Evolutionary conservation across 352 stramenopile species (phyloP).

Genomic region (Phytophthora megakarya): DNA sequence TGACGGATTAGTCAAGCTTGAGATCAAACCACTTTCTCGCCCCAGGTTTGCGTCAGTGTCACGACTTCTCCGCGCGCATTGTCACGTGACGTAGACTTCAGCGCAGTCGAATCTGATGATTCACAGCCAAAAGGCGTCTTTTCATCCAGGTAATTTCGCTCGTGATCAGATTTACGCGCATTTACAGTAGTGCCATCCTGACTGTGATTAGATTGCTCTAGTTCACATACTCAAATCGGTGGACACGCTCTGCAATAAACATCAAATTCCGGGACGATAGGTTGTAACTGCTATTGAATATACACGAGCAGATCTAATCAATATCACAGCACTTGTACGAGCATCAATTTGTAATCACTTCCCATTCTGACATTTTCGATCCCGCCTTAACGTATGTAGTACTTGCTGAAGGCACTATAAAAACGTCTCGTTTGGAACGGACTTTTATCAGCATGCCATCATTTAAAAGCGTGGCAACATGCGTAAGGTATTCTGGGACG

Average conservation of each 20-base stretch:
- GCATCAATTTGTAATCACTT: neutral
- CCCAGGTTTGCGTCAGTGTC: no score
- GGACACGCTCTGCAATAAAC: slow-evolving; percentile 4
- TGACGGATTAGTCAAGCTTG: no score
- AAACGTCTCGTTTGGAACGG: neutral
- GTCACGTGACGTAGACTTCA: no score
- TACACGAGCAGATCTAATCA: neutral
- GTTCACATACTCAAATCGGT: slow-evolving; percentile 8
- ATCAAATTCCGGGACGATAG: neutral
- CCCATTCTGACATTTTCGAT: neutral
- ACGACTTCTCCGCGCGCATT: no score
- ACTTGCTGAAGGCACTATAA: neutral
- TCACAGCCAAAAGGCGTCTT: no score
- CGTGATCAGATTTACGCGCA: no score
- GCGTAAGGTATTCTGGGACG: neutral
- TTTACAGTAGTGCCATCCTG: no score
- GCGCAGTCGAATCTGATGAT: no score
- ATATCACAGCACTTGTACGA: slow-evolving; percentile 3
- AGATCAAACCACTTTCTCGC: no score
- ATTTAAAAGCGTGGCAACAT: neutral
- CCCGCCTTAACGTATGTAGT: neutral
- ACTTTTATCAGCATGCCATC: neutral
- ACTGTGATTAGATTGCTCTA: no score
- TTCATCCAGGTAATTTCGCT: no score
- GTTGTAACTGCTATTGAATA: slow-evolving; percentile 10